Conservation (phyloP, 768 basidiomycete genomes). For the Auriculariales sp. region DNA sequence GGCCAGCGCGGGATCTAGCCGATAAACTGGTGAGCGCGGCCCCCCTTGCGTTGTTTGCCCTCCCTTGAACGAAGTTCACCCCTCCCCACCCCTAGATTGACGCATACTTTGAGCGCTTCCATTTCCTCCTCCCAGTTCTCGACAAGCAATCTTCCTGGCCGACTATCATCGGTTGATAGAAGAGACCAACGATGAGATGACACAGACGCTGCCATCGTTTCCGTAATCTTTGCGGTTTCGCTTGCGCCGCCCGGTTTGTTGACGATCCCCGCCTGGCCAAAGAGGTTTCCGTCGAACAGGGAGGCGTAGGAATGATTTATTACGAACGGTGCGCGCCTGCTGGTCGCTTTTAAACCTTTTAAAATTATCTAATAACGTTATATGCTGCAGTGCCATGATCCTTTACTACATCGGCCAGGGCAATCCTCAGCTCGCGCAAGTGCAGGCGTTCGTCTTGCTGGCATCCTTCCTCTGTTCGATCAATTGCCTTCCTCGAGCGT, state of each 20-base stretch:
- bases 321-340: slow-evolving; percentile 57
- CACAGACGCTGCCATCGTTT: slow-evolving; percentile 53
- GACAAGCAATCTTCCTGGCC: slow-evolving; percentile 74
- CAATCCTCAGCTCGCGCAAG: slow-evolving; percentile 71
- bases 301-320: slow-evolving; percentile 80
- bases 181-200: slow-evolving; percentile 34
- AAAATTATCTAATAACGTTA: slow-evolving; percentile 9
- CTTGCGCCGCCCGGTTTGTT: slow-evolving; percentile 70
- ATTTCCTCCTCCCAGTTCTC: slow-evolving; percentile 78
- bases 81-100: slow-evolving; percentile 39
- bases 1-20: slow-evolving; percentile 68
- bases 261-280: slow-evolving; percentile 49
- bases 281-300: slow-evolving; percentile 50
- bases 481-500: slow-evolving; percentile 88
- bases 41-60: neutral
- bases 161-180: slow-evolving; percentile 67
- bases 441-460: slow-evolving; percentile 72
- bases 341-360: slow-evolving; percentile 1
- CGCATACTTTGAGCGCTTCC: slow-evolving; percentile 75
- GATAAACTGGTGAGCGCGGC: slow-evolving; percentile 54
- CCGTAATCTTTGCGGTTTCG: slow-evolving; percentile 82
- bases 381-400: slow-evolving; percentile 53
- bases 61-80: neutral
- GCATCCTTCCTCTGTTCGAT: slow-evolving; percentile 72
- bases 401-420: slow-evolving; percentile 86